Evolutionary conservation across 2,329 filamentous ascomycete genomes (phyloP).

Genomic region (Fusarium xylarioides): DNA sequence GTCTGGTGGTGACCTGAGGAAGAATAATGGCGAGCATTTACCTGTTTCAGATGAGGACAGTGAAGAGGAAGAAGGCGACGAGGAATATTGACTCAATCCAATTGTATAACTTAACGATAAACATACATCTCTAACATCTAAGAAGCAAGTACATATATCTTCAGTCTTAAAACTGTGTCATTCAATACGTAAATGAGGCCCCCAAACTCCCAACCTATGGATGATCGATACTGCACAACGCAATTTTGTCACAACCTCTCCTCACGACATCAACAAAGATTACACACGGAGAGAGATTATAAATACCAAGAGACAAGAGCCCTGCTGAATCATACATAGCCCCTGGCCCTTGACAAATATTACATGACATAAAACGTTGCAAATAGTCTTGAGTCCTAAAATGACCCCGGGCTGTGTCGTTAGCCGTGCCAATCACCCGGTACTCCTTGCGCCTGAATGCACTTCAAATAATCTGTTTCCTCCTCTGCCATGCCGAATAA

Average conservation of each 20-base stretch:
- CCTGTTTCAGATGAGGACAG: background rate
- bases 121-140: background rate
- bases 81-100: background rate
- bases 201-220: slow-evolving; percentile 40
- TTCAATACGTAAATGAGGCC: slow-evolving; percentile 21
- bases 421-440: slow-evolving; percentile 16
- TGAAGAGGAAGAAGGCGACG: background rate
- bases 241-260: slow-evolving; percentile 16
- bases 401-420: slow-evolving; percentile 20
- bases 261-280: background rate
- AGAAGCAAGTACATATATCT: background rate
- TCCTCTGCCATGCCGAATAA: slow-evolving; percentile 4
- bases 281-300: slow-evolving; percentile 11
- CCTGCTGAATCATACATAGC: slow-evolving; percentile 7
- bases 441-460: slow-evolving; percentile 44
- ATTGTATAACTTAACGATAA: background rate
- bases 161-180: slow-evolving; percentile 15
- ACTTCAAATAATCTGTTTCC: slow-evolving; percentile 16
- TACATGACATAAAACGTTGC: slow-evolving; percentile 35
- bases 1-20: slow-evolving; percentile 4
- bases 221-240: slow-evolving; percentile 36
- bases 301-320: slow-evolving; percentile 31
- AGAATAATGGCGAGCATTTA: background rate
- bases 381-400: slow-evolving; percentile 26
- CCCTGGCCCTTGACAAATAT: slow-evolving; percentile 33